Evolutionary conservation across 176 grass and related monocot genomes (phyloP).

Genomic region (Miscanthus lutarioriparius): DNA sequence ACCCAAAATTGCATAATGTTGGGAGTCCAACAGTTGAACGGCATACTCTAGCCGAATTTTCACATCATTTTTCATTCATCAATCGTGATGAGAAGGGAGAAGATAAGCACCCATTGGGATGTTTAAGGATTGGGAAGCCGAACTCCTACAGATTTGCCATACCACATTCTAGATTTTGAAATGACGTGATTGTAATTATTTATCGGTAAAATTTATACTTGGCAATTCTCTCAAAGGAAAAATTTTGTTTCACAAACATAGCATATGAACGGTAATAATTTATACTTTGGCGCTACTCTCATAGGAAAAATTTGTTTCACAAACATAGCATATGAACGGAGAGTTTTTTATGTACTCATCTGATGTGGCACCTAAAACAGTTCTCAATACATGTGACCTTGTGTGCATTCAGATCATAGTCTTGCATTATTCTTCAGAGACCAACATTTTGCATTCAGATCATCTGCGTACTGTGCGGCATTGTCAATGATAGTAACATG

Average conservation of each 20-base stretch:
- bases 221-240: background rate
- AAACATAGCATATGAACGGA: background rate
- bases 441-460: background rate
- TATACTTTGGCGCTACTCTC: background rate
- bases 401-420: background rate
- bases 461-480: background rate
- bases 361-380: background rate
- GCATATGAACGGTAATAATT: background rate
- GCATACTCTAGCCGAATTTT: background rate
- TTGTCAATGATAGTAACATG: background rate
- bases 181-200: background rate
- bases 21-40: background rate
- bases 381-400: background rate
- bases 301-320: background rate
- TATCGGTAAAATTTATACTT: background rate
- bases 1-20: background rate
- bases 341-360: background rate
- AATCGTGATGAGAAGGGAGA: slow-evolving; percentile 5
- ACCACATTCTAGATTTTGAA: background rate
- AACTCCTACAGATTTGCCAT: background rate
- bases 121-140: background rate
- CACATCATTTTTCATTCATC: slow-evolving; percentile 10
- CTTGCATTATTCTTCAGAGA: too few relatives aligned
- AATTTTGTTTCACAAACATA: slow-evolving; percentile 10
- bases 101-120: background rate